phyloP scores from a whole-genome alignment of 2,329 filamentous ascomycete genomes.

The Fusarium xyrophilum region DNA sequence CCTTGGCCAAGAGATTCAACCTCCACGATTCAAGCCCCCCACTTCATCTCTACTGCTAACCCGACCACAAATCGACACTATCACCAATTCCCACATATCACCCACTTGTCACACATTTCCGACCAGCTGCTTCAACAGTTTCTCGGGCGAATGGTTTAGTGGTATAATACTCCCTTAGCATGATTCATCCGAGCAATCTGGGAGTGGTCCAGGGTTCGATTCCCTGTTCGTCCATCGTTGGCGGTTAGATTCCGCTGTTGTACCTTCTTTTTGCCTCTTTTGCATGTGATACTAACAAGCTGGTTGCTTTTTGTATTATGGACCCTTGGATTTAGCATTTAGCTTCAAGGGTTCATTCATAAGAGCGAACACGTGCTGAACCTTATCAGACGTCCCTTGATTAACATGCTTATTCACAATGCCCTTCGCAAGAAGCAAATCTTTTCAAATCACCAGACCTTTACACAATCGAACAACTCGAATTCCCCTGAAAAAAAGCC shows the following conservation, averaged over 20 bases:
- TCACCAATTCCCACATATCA: background rate
- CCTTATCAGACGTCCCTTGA: background rate
- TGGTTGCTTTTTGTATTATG: background rate
- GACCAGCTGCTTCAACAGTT: background rate
- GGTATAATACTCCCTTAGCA: constrained; percentile 48
- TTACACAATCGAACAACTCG: background rate
- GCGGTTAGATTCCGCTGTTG: constrained; percentile 34
- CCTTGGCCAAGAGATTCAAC: constrained; percentile 18
- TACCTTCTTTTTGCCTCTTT: constrained; percentile 23
- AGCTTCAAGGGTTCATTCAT: background rate
- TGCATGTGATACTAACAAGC: background rate
- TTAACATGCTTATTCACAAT: background rate
- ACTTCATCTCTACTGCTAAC: background rate
- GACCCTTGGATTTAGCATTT: background rate
- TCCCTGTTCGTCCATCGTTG: constrained; percentile 44
- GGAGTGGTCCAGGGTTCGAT: constrained; percentile 48
- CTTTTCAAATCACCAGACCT: background rate
- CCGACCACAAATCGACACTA: constrained; percentile 18
- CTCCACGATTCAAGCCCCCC: constrained; percentile 17
- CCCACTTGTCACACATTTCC: constrained; percentile 6
- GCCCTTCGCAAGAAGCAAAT: background rate
- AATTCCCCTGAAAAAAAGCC: background rate
- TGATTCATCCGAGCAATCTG: constrained; percentile 35
- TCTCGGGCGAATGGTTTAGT: constrained; percentile 45
- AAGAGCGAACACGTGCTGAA: background rate